Base-by-base conservation (phyloP, 148 eudicot genomes). In the Rhododendron simsii region DNA sequence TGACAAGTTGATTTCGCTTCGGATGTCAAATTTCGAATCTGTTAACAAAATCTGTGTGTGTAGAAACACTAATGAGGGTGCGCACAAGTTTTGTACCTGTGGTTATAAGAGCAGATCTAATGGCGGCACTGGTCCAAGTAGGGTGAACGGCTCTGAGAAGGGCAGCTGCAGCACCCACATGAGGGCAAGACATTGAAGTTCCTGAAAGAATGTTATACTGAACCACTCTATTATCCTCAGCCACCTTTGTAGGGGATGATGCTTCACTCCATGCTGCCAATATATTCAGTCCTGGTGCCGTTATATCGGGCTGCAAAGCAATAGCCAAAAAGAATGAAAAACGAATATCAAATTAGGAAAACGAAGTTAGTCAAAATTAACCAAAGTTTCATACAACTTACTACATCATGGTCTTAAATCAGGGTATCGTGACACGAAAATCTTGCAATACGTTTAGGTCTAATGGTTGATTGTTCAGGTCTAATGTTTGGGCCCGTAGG, bases 131-230 rank as follows among this genome's bases (percentile, higher is more conserved):
- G 80, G 91, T 91, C 98, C 98, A 95, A 51, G 83, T 71, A 55
- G 98, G 98, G 84, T 95, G 93, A 21, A 93, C 84, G 35, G 97
- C 97, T 85, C 91, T 95, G 71, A 94, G 91, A 80, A 95, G 93
- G 4, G 95, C 98, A 20, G 98, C 93, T 48, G 98, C 95, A 41
- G 91, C 98, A 3, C 93, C 87, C 14, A 95, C 93, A 88, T 95
- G 98, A 73, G 98, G 98, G 89, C 98, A 94, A n/a, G 98, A 89
- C 98, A 95, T 95, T 9, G 98, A 95, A 80, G 98, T 95, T 82
- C 98, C 98, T 0, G 98, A 95, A 28, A 86, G 81, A 41, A 95
- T 90, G 78, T 94, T 95, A 88, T 94, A 95, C 87, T 92, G 71
- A 0, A 91, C 95, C 3, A 86, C 89, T 76, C 97, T 88, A 21